Base-by-base conservation (phyloP, 83 land plant genomes). In the Larix sibirica region DNA sequence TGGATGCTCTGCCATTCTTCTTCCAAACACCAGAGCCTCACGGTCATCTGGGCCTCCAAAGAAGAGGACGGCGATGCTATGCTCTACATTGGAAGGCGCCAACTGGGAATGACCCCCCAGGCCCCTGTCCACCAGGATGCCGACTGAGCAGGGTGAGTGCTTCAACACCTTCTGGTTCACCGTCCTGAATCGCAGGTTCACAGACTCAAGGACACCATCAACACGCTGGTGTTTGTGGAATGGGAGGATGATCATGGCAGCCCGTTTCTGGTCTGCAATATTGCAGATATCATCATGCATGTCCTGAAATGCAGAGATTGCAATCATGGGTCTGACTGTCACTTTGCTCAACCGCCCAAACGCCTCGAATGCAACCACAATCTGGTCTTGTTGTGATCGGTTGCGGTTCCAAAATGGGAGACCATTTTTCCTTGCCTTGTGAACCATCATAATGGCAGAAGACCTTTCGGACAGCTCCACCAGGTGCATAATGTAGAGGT, bases 391-490 rank as follows among this genome's bases (percentile, higher is more conserved):
- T 50, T 80, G 79, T 3, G 83, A 60, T 20, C 58, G 16, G 33
- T 40, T 60, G 1, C 79, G 71, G 74, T 94, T 89, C 92, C 94
- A 90, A 61, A 91, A 92, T 2, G 96, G 96, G 3, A 82, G 85
- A 12, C 96, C 96, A 50, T 94, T 90, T 56, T 83, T 85, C 24
- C 96, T 73, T 13, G 93, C 93, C 80, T 87, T 83, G 70, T 92
- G 95, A 14, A 94, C 96, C 89, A 89, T 83, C 79, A 84, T 83
- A 38, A 94, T 94, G 16, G 95, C 90, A 20, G 96, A 94, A 4
- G 95, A 81, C 23, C 95, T 83, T 80, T 95, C 97, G 0, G 94
- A 87, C 36, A 95, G 90, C 84, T 95, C 94, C 89, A 95, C 89
- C 33, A 95, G 84, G 80, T 95, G 97, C 91, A 95, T 82, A 54